Base-by-base conservation (phyloP, 108 stramenopile species). In the Skeletonema potamos region DNA sequence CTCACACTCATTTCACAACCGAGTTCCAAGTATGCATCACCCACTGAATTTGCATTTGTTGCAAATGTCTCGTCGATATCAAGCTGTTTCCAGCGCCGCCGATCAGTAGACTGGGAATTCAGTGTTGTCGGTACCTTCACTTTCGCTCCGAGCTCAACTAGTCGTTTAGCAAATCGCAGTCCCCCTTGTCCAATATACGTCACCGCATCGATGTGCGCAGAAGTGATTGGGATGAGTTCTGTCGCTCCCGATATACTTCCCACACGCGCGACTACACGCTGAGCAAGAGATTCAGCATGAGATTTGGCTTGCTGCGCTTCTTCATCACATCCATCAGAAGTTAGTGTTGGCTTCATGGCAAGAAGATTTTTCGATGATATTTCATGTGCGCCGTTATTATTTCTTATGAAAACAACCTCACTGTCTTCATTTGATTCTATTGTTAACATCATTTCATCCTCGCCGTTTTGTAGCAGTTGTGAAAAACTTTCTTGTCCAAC, bases 181-280 rank as follows among this genome's bases (percentile, higher is more conserved):
- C 93, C 89, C 15, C 89, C 93, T 3, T 73, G 83, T 3, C 93
- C 93, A 72, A 94, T 87, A 57, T 89, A 94, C 6, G 93, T 94
- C n/a, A 86, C 87, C 0, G 85, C 93, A 77, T 94, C 93, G 74
- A 92, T 87, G 66, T 90, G 90, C 11, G 89, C 90, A 12, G 58
- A 58, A 51, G 62, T 74, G 11, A 90, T 78, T 15, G 82, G 75
- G 2, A 84, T 72, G 17, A 72, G 41, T 34, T 80, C 61, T 1
- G 60, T 54, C 13, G 64, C 55, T 26, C 33, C 62, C 11, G 62
- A 37, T 58, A 91, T 85, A 3, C 71, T 70, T n/a, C 86, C 88
- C 63, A 89, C 80, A 30, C 81, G 82, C 39, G 74, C 75, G 13
- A 89, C 63, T 57, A 82, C 76, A 58, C 77, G 67, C 1, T 86